Conservation (phyloP, 306 rosid genomes). For the Vachellia pachyceras region DNA sequence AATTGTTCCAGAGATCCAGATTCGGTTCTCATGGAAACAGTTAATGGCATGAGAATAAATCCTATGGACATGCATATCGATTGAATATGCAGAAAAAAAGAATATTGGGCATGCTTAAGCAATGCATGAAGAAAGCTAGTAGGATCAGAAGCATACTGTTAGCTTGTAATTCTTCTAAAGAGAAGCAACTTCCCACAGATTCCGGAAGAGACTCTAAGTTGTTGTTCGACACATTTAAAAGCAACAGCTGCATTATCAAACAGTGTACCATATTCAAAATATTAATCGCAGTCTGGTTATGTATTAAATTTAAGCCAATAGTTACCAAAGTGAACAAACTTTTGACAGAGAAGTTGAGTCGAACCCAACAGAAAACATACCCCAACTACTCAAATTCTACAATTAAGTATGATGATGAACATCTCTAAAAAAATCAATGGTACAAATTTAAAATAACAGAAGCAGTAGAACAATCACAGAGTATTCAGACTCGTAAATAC, state of each 20-base stretch:
- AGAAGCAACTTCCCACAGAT: slow-evolving; percentile 95
- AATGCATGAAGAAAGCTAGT: slow-evolving; percentile 10
- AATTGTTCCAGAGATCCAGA: slow-evolving; percentile 26
- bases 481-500: slow-evolving; percentile 37
- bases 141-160: slow-evolving; percentile 60
- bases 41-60: slow-evolving; percentile 6
- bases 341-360: background rate
- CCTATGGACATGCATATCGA: slow-evolving; percentile 16
- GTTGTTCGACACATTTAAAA: slow-evolving; percentile 87
- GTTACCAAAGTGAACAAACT: slow-evolving; percentile 10
- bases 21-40: slow-evolving; percentile 20
- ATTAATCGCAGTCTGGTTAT: slow-evolving; percentile 28
- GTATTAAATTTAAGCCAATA: slow-evolving; percentile 7
- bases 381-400: slow-evolving; percentile 33
- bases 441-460: slow-evolving; percentile 14
- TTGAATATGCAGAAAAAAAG: background rate
- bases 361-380: slow-evolving; percentile 8
- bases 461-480: slow-evolving; percentile 29
- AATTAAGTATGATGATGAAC: slow-evolving; percentile 18
- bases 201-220: slow-evolving; percentile 86
- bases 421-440: slow-evolving; percentile 32
- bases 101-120: background rate
- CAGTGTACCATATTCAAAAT: slow-evolving; percentile 36
- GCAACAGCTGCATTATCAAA: slow-evolving; percentile 74
- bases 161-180: slow-evolving; percentile 96